Evolutionary conservation across 345 rosid genomes (phyloP).

Genomic region (Eucalyptus erythrocorys): DNA sequence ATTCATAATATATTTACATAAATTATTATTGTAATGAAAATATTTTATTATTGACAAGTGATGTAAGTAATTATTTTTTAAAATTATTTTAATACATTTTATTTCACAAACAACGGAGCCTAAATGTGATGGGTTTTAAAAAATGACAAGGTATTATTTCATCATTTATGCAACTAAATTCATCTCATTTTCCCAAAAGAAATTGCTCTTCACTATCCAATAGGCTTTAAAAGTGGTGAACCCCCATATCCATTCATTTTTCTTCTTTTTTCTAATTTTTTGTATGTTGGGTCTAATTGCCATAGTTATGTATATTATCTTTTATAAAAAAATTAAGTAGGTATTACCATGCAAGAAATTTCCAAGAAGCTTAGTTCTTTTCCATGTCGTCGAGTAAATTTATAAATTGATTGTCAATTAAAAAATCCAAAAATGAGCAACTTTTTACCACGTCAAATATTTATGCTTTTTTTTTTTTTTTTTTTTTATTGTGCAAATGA

Average conservation of each 20-base stretch:
- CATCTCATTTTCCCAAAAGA: background rate
- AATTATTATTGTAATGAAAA: background rate
- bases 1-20: background rate
- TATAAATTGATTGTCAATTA: background rate
- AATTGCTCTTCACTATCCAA: background rate
- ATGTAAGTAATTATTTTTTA: background rate
- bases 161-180: background rate
- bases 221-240: background rate
- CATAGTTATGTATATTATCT: background rate
- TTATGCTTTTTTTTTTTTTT: background rate
- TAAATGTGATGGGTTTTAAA: background rate
- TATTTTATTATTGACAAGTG: background rate
- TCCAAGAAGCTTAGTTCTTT: background rate
- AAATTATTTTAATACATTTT: too few species aligned
- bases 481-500: background rate
- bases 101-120: too few species aligned
- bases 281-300: background rate
- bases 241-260: background rate
- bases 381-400: background rate
- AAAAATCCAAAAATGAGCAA: background rate
- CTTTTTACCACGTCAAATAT: background rate
- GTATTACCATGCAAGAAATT: background rate
- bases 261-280: background rate
- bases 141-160: background rate
- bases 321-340: background rate